phyloP scores from a whole-genome alignment of 768 basidiomycete genomes.

The Suillus decipiens region DNA sequence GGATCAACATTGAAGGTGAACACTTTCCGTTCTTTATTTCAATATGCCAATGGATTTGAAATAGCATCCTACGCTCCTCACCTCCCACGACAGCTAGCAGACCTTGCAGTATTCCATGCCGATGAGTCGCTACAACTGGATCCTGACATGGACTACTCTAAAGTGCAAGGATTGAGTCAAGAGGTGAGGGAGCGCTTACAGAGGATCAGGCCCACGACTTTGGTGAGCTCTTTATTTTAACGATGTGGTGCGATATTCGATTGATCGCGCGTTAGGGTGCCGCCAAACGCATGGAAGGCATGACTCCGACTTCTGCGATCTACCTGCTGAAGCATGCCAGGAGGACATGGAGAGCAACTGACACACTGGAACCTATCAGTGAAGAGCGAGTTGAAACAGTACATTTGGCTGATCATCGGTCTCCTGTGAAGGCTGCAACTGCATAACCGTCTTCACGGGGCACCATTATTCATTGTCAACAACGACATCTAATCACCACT shows the following conservation, averaged over 20 bases:
- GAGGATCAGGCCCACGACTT: constrained; percentile 62
- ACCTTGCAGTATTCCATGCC: constrained; percentile 69
- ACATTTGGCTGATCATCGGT: neutral
- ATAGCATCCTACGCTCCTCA: constrained; percentile 65
- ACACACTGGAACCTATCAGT: neutral
- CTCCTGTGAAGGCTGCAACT: neutral
- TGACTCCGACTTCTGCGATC: constrained; percentile 81
- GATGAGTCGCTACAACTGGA: constrained; percentile 76
- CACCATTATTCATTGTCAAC: neutral
- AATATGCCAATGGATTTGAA: constrained; percentile 6
- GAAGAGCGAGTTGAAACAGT: neutral
- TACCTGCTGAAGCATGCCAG: constrained; percentile 65
- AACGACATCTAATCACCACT: neutral
- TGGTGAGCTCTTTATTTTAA: constrained; percentile 43
- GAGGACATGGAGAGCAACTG: constrained; percentile 30
- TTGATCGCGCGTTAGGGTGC: constrained; percentile 58
- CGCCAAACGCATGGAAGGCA: constrained; percentile 91
- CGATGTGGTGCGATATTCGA: constrained; percentile 1
- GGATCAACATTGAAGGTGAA: constrained; percentile 74
- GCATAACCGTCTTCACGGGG: neutral
- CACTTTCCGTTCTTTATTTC: constrained; percentile 4
- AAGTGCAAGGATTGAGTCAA: constrained; percentile 67
- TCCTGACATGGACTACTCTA: constrained; percentile 66
- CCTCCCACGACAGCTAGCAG: constrained; percentile 71
- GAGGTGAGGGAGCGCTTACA: constrained; percentile 72